Evolutionary conservation across 345 rosid species (phyloP).

Genomic region (Noccaea bulbosa): DNA sequence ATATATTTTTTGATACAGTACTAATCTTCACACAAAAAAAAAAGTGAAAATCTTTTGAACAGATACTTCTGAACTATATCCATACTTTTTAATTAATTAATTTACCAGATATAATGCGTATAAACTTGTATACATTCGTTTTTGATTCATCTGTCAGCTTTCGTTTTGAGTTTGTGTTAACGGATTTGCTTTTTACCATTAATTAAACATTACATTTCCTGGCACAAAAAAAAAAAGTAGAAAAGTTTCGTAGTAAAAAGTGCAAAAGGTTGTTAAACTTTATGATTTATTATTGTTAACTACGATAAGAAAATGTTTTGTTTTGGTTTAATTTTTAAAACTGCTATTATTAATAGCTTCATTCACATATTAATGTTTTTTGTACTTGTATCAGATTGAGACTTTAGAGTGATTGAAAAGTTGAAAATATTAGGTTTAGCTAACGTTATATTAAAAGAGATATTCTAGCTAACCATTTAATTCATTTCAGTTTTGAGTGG

Average conservation of each 20-base stretch:
- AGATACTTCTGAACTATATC: not conserved
- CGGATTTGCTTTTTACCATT: not conserved
- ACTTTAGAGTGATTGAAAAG: constrained; percentile 10
- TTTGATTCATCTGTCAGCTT: not conserved
- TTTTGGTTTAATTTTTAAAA: not conserved
- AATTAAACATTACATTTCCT: not conserved
- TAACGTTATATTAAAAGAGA: constrained; percentile 2
- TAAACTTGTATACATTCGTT: not conserved
- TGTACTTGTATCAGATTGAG: not conserved
- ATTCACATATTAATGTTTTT: not conserved
- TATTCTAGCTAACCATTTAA: constrained; percentile 5
- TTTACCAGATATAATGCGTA: not conserved
- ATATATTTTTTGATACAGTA: not conserved
- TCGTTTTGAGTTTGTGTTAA: not conserved
- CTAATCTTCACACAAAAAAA: not conserved
- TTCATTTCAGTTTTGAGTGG: constrained; percentile 21
- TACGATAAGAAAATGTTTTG: not conserved
- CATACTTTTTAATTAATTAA: not conserved
- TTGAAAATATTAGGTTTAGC: constrained; percentile 3
- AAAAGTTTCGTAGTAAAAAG: not conserved
- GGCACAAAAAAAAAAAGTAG: too few relatives aligned
- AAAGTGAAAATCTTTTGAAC: not conserved
- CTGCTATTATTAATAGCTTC: not conserved
- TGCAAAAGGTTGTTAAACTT: not conserved
- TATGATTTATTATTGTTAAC: not conserved